Evolutionary conservation across 1,284 basidiomycete species (phyloP), one percentile per base, ranked within the genome.

Genomic region (Nidula niveotomentosa): DNA sequence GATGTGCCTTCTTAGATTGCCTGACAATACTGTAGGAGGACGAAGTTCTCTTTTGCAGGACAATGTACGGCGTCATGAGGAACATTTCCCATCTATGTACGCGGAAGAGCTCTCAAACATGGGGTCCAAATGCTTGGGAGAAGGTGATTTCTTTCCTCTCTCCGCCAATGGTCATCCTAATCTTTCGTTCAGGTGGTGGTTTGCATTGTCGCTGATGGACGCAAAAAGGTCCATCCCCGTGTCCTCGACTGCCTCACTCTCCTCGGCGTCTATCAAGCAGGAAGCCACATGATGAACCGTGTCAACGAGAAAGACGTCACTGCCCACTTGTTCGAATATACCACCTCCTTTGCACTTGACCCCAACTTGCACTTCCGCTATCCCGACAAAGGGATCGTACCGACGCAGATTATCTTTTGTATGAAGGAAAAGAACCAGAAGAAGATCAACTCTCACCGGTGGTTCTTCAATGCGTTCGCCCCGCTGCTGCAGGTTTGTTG

Each of bases 91-190:
- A 97, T 70, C 78, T 98, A 6, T 98, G 96, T 70, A 90, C 91
- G 8, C 83, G 96, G 37, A 95, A 96, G 72, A 94, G 94, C 64
- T 96, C 93, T 9, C 86, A 93, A 56, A 96, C 94, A 0, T 99
- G 96, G 97, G 96, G 96, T 3, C 84, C 87, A 6, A 93, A 98
- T 53, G 90, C 94, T 0, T 99, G 96, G 96, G 94, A 98, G 69
- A 98, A 97, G 84, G 90, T 97, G 15, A 94, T 97, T 2, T 23
- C 23, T 23, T 23, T 23, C 23, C 23, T 23, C 23, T 23, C 23
- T 23, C 23, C 23, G 4, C 23, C 23, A 23, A 23, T 23, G 23
- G 4, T 4, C 23, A 23, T 4, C 23, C 23, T 23, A 23, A 23
- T 23, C 23, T 23, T 23, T 23, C 4, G 23, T 23, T 23, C 23